Evolutionary conservation across 495 filamentous ascomycete genomes (phyloP), one percentile per base, ranked within the genome.

Genomic region (Penicillium alfredii): DNA sequence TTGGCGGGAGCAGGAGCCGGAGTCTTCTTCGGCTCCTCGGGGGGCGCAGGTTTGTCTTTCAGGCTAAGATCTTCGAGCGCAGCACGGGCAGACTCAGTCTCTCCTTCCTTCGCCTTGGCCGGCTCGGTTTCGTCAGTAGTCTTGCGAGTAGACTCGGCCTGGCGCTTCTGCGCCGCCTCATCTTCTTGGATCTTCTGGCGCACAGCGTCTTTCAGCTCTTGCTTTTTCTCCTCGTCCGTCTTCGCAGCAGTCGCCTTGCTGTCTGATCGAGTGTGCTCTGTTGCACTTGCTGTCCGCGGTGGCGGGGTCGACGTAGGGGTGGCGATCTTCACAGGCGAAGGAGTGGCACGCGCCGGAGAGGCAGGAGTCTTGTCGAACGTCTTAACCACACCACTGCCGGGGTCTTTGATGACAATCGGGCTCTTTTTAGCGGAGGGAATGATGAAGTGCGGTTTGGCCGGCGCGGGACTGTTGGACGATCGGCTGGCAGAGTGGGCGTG

Each of bases 341-440:
- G 71, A 42, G 71, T 73, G 12, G 63, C 63, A 29, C 69, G 70
- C 26, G 74, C 70, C 15, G 77, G 76, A 12, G 76, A 75, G 2
- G 72, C 69, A 18, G 65, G 63, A 44, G 52, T 65, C 61, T 76
- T 79, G 46, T 72, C 66, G 42, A 82, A 79, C 12, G 64, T 71
- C 47, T 72, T 72, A 16, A 82, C 62, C 12, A 54, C 74, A 55
- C 85, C 82, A 36, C 84, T 88, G 27, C 77, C 69, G 1, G 82
- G 69, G 42, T 86, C 80, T 66, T 84, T 89, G 66, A 96, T 93
- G 24, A 78, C 67, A 31, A 94, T 80, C 2, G 78, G 69, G 47
- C 70, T 83, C 61, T 80, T 82, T 55, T 77, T 83, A 37, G 60
- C 60, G 3, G 64, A 50, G 2, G 76, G 77, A 18, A 76, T 70